Evolutionary conservation across 2,329 filamentous ascomycete species (phyloP).

Genomic region (Fusarium sulawesiense): DNA sequence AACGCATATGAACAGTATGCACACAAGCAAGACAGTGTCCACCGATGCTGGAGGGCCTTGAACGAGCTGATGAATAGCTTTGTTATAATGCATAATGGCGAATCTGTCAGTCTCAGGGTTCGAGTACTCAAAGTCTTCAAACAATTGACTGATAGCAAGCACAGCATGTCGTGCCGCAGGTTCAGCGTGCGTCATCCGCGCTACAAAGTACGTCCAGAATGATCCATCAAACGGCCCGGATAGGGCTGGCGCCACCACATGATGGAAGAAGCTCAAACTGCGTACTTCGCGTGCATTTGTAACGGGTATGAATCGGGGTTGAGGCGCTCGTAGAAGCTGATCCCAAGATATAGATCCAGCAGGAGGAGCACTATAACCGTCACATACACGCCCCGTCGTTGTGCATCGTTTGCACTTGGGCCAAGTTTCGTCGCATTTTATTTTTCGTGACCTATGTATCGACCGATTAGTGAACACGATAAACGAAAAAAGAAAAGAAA

Average conservation of each 20-base stretch:
- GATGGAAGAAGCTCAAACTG: constrained; percentile 53
- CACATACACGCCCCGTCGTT: constrained; percentile 64
- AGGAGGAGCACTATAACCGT: constrained; percentile 61
- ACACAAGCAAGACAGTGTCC: constrained; percentile 54
- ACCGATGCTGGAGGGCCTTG: constrained; percentile 38
- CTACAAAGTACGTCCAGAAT: constrained; percentile 56
- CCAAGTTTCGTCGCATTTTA: constrained; percentile 68
- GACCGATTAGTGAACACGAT: neutral
- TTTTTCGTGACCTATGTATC: constrained; percentile 59
- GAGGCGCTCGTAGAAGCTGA: constrained; percentile 47
- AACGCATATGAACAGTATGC: constrained; percentile 58
- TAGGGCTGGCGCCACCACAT: constrained; percentile 51
- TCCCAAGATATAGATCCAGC: constrained; percentile 50
- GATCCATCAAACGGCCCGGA: constrained; percentile 52
- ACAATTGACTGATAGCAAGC: constrained; percentile 55
- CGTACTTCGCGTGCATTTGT: constrained; percentile 47
- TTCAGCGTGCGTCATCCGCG: constrained; percentile 53
- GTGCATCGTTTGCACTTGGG: constrained; percentile 63
- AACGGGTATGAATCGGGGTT: constrained; percentile 34
- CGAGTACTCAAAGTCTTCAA: constrained; percentile 49
- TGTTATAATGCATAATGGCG: constrained; percentile 56
- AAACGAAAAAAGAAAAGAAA: neutral
- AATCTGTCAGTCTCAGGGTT: constrained; percentile 32
- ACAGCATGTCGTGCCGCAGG: constrained; percentile 54
- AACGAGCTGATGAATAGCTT: constrained; percentile 52